Evolutionary conservation across 192 early-diverging fungal species (phyloP), one percentile per base, ranked within the genome.

Genomic region (Kappamyces sp.): DNA sequence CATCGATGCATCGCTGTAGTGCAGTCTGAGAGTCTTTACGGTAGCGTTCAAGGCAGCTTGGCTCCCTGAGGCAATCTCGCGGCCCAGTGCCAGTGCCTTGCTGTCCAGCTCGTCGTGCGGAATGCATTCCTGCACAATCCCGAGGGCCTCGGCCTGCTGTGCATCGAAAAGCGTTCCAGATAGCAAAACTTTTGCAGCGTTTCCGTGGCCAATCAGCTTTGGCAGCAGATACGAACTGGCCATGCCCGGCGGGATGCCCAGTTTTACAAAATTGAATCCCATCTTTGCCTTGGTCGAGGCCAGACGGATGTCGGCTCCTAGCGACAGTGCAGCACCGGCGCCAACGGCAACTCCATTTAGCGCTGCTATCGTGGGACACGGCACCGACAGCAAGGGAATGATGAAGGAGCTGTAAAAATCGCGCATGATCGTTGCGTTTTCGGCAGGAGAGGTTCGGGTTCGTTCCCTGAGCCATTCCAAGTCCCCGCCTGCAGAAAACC

Each of bases 141-240:
- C 67, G 0, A 61, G 34, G 9, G 14, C n/a, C 9, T 40, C 34
- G 7, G 63, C 62, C 32, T 71, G 67, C 8, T 42, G 35, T 31
- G 61, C 67, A 8, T 54, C n/a, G 32, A 73, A 30, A 2, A 70
- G 49, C 30, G 61, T 62, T 15, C 71, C 71, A 4, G 71, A 70
- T 6, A 73, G 61, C 2, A 73, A 29, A 1, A 73, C 52, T n/a
- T 57, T 51, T 3, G 55, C 34, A 3, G 71, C 67, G 5, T 43
- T 46, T 71, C 70, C 62, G 14, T 48, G 62, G 41, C 67, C 63
- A 43, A 68, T 49, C 0, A 73, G 49, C 33, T 45, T 57, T 37
- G 63, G 68, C 6, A 73, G 61, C 43, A 50, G 60, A 34, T 49
- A 59, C 4, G 59, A 62, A 6, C 60, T 60, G 6, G 49, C 70